Percentiles rank a stretch among this genome's conserved stretches.
phyloP scores from a whole-genome alignment of 148 eudicot species.

The Hydrangea macrophylla region DNA sequence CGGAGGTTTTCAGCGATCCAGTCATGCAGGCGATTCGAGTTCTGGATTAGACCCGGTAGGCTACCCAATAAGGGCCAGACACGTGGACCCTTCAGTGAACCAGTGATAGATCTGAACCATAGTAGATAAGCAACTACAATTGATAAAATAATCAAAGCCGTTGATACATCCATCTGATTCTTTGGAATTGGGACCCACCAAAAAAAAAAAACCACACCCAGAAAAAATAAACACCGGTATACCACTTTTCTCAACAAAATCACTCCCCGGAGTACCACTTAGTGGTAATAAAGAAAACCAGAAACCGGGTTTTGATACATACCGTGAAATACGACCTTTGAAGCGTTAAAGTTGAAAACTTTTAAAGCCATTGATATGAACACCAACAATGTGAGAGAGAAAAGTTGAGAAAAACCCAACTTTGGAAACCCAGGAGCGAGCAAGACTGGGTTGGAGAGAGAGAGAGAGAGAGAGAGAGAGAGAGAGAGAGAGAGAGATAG shows the following conservation, averaged over 20 bases:
- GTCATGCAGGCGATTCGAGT: constrained; percentile 68
- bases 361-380: not conserved
- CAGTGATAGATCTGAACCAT: constrained; percentile 58
- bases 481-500: constrained; percentile 19
- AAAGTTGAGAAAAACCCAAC: not conserved
- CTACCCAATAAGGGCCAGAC: constrained; percentile 88
- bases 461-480: constrained; percentile 15
- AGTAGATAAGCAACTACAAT: constrained; percentile 43
- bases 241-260: not conserved
- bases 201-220: not conserved
- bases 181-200: not conserved
- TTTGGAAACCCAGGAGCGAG: not conserved
- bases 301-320: not conserved
- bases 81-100: constrained; percentile 61
- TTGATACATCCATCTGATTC: constrained; percentile 53
- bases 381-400: constrained; percentile 8
- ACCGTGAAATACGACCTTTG: not conserved
- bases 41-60: constrained; percentile 66
- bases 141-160: constrained; percentile 34
- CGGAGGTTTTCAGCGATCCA: constrained; percentile 95
- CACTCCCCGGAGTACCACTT: not conserved
- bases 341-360: not conserved
- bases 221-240: not conserved
- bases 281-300: not conserved
- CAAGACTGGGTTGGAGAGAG: constrained; percentile 11